Base-by-base conservation (phyloP, 2,329 filamentous ascomycete genomes). In the Ilyonectria mors-panacis region DNA sequence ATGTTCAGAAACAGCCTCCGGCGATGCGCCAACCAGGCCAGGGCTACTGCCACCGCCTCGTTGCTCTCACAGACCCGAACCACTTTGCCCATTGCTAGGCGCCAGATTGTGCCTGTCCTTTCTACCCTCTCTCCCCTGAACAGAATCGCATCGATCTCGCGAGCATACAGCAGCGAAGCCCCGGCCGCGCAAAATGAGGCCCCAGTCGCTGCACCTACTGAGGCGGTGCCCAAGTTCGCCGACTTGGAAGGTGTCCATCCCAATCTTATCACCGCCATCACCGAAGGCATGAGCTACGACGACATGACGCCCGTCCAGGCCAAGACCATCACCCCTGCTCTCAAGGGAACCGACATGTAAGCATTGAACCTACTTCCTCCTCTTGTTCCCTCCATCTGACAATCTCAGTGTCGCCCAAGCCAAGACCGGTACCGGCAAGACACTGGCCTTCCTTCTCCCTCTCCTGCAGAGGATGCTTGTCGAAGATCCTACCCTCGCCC, bases 391-490 rank as follows among this genome's bases (percentile, higher is more conserved):
- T 45, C 26, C 26, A 5, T 39, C 42, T 61, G 35, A 68, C 69
- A 75, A 77, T 79, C 58, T 39, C 19, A 94, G 92, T 74, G 87
- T 98, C 72, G 96, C 95, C 53, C 96, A 98, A 84, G 96, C 96
- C 66, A 97, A 94, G 83, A 99, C 96, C 9, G 96, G 96, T 78
- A 98, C 96, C 4, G 96, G 96, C 78, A 99, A 99, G 84, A 99
- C 96, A 0, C 84, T 98, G 64, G 96, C 94, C 39, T 99, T 98
- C 85, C 86, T 99, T 26, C 83, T 98, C 7, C 96, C 96, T 57
- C 85, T 94, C 8, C 83, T 98, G 59, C 94, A 98, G 79, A 91
- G 91, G 66, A 93, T 97, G 77, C 84, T 97, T 67, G 80, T 82
- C 21, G 82, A 86, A 66, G 89, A 94, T 70, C 89, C 90, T 1